A percentile compares a stretch with the other conserved stretches of the same genome.
Conservation (phyloP, 2,329 filamentous ascomycete genomes). For the Monosporascus cannonballus region DNA sequence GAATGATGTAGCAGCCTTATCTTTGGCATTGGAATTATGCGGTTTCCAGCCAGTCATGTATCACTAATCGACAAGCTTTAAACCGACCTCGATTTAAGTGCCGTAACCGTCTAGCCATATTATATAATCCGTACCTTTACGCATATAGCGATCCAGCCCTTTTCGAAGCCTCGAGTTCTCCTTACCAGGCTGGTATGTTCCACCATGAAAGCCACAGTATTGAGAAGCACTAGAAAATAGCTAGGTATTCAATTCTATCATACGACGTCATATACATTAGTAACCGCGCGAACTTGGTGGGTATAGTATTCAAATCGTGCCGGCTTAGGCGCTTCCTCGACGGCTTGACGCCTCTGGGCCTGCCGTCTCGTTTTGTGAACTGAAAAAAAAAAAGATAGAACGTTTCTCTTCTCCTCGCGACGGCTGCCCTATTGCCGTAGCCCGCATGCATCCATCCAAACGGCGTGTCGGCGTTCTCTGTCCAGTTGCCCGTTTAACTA, state of each 20-base stretch:
- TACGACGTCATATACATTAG: conserved; percentile 29
- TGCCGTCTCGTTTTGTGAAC: not conserved
- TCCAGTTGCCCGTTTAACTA: not conserved
- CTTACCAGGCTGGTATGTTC: too few relatives aligned
- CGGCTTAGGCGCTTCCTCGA: conserved; percentile 9
- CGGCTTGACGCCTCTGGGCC: not conserved
- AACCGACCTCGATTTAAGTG: not conserved
- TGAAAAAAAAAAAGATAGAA: not conserved
- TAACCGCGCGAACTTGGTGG: conserved; percentile 16
- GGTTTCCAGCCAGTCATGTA: not conserved
- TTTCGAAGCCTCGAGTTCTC: too few relatives aligned
- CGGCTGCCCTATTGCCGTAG: not conserved
- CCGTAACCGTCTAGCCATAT: too few relatives aligned
- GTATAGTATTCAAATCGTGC: conserved; percentile 24
- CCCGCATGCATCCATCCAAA: not conserved
- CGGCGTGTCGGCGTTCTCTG: not conserved
- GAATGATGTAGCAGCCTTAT: too few relatives aligned
- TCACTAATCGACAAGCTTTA: not conserved
- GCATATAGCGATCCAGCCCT: too few relatives aligned
- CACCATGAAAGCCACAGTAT: not conserved
- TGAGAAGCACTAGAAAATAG: not conserved
- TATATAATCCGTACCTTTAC: too few relatives aligned
- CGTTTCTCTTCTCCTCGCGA: not conserved
- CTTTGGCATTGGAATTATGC: not conserved
- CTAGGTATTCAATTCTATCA: conserved; percentile 24